Conservation (phyloP, 495 filamentous ascomycete species). For the Hyphodiscus hymeniophilus region DNA sequence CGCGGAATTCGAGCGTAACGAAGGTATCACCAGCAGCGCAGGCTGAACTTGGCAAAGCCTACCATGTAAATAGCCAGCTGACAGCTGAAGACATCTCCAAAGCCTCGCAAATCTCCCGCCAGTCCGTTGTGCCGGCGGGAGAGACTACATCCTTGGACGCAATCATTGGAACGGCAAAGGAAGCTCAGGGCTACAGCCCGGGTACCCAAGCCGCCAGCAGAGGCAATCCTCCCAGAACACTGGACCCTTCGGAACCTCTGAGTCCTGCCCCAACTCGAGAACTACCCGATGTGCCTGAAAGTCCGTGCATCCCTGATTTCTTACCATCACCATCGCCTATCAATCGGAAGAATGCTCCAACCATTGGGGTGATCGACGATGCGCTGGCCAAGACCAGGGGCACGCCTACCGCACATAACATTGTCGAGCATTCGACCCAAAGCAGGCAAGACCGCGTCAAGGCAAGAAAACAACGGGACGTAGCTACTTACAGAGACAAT, state of each 20-base stretch:
- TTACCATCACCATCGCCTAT: background rate
- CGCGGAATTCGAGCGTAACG: conserved; percentile 6
- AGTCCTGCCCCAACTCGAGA: conserved; percentile 2
- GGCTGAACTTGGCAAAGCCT: background rate
- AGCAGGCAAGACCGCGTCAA: conserved; percentile 13
- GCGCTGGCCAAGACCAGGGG: too few relatives aligned
- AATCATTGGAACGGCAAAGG: background rate
- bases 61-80: background rate
- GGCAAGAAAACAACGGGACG: conserved; percentile 17
- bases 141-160: background rate
- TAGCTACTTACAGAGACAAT: conserved; percentile 1
- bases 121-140: background rate
- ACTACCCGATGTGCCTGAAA: conserved; percentile 11
- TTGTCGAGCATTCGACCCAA: background rate
- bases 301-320: background rate
- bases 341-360: background rate
- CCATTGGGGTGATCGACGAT: background rate
- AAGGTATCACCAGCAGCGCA: background rate
- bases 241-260: background rate
- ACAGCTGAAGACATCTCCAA: background rate
- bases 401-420: background rate
- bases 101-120: background rate
- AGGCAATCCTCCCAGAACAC: background rate
- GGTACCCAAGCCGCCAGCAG: background rate
- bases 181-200: background rate